Percentiles rank a stretch among this genome's conserved stretches.
These are phyloP conservation scores for Trichoderma sp. DNA, from an alignment of 2,329 filamentous ascomycete species.

Conservation along the genomic window DNA sequence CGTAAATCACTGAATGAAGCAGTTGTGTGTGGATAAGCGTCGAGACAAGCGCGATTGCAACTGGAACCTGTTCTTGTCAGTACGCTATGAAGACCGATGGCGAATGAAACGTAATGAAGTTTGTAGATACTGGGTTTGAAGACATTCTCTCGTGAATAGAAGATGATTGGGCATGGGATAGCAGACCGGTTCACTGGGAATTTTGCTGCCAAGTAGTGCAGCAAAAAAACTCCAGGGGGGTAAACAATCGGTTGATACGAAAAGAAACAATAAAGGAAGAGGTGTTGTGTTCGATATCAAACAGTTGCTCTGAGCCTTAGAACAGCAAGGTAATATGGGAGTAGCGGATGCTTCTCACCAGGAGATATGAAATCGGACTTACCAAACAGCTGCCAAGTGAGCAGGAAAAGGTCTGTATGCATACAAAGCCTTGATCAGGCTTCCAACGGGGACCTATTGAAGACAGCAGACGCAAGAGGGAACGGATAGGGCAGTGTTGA, in stretches of 20 bases:
- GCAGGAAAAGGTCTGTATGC: slow-evolving; percentile 38
- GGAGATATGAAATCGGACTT: slow-evolving; percentile 25
- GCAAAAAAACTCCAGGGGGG: not conserved
- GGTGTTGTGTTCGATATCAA: not conserved
- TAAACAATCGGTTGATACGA: not conserved
- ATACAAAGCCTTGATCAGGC: slow-evolving; percentile 36
- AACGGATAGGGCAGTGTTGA: slow-evolving; percentile 19
- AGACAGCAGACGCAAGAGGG: slow-evolving; percentile 17
- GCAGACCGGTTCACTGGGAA: not conserved
- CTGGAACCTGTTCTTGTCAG: slow-evolving; percentile 33
- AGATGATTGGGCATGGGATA: not conserved
- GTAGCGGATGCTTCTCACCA: not conserved
- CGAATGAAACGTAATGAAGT: not conserved
- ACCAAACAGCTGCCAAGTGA: slow-evolving; percentile 32
- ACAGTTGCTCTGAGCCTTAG: not conserved
- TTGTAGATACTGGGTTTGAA: not conserved
- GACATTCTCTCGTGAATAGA: not conserved
- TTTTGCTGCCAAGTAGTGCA: not conserved
- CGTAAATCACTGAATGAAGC: slow-evolving; percentile 22
- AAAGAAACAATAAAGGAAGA: not conserved
- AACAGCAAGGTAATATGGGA: not conserved
- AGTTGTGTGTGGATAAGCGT: slow-evolving; percentile 34
- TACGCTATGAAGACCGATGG: not conserved
- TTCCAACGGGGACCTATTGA: slow-evolving; percentile 25
- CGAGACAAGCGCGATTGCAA: slow-evolving; percentile 35